phyloP scores from a whole-genome alignment of 163 green algal genomes.

The Scenedesmus sp. region DNA sequence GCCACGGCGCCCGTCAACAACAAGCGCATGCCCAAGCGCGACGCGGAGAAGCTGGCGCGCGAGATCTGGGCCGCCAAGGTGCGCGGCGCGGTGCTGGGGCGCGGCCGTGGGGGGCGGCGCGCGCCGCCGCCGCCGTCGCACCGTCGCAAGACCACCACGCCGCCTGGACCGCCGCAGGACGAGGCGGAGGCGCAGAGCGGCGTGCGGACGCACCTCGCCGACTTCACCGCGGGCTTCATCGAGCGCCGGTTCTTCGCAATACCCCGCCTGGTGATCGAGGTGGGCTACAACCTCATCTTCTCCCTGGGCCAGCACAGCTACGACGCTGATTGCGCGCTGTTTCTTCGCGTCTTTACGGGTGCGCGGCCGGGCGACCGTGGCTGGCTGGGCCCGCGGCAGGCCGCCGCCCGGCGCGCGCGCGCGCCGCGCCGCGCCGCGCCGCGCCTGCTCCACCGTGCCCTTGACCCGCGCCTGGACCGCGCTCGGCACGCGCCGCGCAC shows the following conservation, averaged over 20 bases:
- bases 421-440: too few relatives aligned
- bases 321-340: slow-evolving; percentile 62
- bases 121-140: too few relatives aligned
- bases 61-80: slow-evolving; percentile 50
- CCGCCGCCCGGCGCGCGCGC: too few relatives aligned
- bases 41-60: slow-evolving; percentile 51
- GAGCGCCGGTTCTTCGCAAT: slow-evolving; percentile 37
- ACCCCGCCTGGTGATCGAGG: slow-evolving; percentile 34
- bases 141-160: too few relatives aligned
- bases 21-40: slow-evolving; percentile 53
- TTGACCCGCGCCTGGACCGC: too few relatives aligned
- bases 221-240: slow-evolving; percentile 26
- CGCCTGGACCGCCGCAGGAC: slow-evolving; percentile 19
- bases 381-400: background rate
- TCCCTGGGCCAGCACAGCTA: slow-evolving; percentile 59
- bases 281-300: slow-evolving; percentile 61
- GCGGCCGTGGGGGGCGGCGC: too few relatives aligned
- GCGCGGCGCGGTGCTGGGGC: too few relatives aligned
- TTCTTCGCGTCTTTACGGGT: slow-evolving; percentile 45
- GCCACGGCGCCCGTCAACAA: slow-evolving; percentile 52
- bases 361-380: too few relatives aligned
- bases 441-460: too few relatives aligned
- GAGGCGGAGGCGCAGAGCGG: slow-evolving; percentile 28
- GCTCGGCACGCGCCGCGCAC: too few relatives aligned
- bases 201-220: background rate